Evolutionary conservation across 2,329 filamentous ascomycete species (phyloP).

Genomic region (Aspergillus latus): DNA sequence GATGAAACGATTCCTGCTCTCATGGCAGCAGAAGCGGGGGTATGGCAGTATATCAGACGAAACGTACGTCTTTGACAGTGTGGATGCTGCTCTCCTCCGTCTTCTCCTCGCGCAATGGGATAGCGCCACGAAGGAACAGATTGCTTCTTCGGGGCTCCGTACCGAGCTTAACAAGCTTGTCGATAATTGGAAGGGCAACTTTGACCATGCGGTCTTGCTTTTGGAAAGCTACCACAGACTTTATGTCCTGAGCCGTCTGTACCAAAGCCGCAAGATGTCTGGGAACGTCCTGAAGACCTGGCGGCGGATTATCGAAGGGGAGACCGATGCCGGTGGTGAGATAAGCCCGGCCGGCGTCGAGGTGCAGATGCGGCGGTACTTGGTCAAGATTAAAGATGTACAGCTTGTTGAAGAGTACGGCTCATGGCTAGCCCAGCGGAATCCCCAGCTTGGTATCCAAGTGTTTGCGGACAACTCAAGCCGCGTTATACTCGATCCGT

Average conservation of each 20-base stretch:
- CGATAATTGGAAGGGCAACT: slow-evolving; percentile 87
- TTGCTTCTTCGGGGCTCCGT: slow-evolving; percentile 63
- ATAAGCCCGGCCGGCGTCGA: slow-evolving; percentile 75
- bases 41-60: slow-evolving; percentile 94
- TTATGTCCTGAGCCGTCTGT: slow-evolving; percentile 88
- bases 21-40: slow-evolving; percentile 90
- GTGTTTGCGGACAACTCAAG: slow-evolving; percentile 87
- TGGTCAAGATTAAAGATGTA: slow-evolving; percentile 78
- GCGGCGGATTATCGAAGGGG: slow-evolving; percentile 84
- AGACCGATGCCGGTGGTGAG: slow-evolving; percentile 76
- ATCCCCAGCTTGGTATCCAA: slow-evolving; percentile 84
- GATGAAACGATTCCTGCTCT: slow-evolving; percentile 76
- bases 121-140: slow-evolving; percentile 60
- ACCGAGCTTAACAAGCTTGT: slow-evolving; percentile 83
- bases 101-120: slow-evolving; percentile 80
- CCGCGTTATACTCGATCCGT: slow-evolving; percentile 75
- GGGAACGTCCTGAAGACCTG: slow-evolving; percentile 85
- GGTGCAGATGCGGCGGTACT: slow-evolving; percentile 80
- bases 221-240: slow-evolving; percentile 80
- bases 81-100: slow-evolving; percentile 81
- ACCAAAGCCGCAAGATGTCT: slow-evolving; percentile 84
- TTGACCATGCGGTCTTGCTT: slow-evolving; percentile 77
- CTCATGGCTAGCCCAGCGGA: slow-evolving; percentile 85
- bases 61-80: slow-evolving; percentile 77
- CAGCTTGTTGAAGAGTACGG: slow-evolving; percentile 86